Percentiles rank a stretch among this genome's conserved stretches.
Evolutionary conservation across 1,284 basidiomycete species (phyloP).

Genomic region (Moesziomyces parantarcticus): DNA sequence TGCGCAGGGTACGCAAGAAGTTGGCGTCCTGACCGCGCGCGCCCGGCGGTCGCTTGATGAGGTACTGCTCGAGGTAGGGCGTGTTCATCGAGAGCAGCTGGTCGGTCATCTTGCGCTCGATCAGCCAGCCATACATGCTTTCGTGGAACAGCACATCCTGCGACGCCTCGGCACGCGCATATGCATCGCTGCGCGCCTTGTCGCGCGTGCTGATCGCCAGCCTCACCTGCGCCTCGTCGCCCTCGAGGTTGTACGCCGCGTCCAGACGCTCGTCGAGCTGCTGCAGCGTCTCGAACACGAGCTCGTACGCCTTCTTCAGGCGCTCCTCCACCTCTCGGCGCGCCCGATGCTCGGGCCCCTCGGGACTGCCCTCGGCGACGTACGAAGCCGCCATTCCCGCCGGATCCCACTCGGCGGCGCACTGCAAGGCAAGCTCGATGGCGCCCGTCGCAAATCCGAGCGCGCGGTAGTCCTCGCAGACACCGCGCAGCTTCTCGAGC

Average conservation of each 20-base stretch:
- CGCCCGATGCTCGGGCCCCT: conserved; percentile 74
- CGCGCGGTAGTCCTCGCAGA: conserved; percentile 85
- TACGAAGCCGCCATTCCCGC: conserved; percentile 71
- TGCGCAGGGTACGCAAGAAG: conserved; percentile 72
- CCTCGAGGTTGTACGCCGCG: conserved; percentile 43
- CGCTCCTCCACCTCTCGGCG: conserved; percentile 72
- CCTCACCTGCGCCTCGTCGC: conserved; percentile 56
- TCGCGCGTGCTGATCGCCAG: conserved; percentile 49
- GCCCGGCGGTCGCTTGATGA: conserved; percentile 81
- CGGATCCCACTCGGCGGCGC: conserved; percentile 82
- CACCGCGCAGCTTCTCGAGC: conserved; percentile 83
- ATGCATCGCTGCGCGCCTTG: conserved; percentile 58
- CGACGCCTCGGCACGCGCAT: conserved; percentile 76
- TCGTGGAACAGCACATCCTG: conserved; percentile 95
- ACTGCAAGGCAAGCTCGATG: conserved; percentile 84
- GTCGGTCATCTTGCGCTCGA: conserved; percentile 81
- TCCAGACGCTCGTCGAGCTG: conserved; percentile 76
- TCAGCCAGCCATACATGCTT: conserved; percentile 92
- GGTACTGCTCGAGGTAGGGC: conserved; percentile 85
- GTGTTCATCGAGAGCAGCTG: conserved; percentile 79
- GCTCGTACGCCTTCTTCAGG: conserved; percentile 75
- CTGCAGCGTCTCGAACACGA: conserved; percentile 76
- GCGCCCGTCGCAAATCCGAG: conserved; percentile 85
- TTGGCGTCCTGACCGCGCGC: conserved; percentile 25
- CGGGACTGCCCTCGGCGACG: conserved; percentile 75